Percentiles rank a stretch among this genome's conserved stretches.
Conservation (phyloP, 805 yeast genomes). For the Yamadazyma akitaensis region DNA sequence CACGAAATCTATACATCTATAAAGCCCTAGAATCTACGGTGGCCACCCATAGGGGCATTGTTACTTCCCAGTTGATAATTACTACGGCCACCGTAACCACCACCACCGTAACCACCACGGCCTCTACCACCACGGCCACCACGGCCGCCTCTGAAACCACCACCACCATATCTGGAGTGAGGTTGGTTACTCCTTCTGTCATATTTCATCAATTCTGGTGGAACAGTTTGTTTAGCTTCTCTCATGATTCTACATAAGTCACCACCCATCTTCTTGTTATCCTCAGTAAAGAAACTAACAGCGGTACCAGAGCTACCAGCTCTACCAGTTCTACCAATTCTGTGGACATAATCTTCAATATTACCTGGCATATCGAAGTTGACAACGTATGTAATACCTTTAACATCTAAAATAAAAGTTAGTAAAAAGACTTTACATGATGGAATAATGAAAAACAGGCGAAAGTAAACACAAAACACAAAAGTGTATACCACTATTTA, state of each 20-base stretch:
- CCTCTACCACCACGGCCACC: constrained; percentile 50
- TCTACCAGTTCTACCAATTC: constrained; percentile 99
- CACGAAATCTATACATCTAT: neutral
- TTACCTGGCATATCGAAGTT: constrained; percentile 98
- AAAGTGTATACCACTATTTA: neutral
- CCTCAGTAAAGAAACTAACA: constrained; percentile 87
- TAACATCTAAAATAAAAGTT: constrained; percentile 66
- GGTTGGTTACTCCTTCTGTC: constrained; percentile 64
- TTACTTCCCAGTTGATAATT: constrained; percentile 43
- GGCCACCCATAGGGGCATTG: constrained; percentile 43
- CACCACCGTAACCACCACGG: constrained; percentile 43
- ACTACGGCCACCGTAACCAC: constrained; percentile 34
- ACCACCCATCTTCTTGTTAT: constrained; percentile 82
- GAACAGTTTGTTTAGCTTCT: constrained; percentile 92
- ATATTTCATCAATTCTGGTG: constrained; percentile 72
- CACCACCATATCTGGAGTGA: constrained; percentile 47
- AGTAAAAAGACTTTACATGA: neutral
- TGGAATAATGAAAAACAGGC: constrained; percentile 3
- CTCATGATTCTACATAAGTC: constrained; percentile 84
- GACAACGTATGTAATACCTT: constrained; percentile 90
- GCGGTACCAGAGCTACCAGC: constrained; percentile 98
- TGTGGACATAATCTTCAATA: constrained; percentile 96
- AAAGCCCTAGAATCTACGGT: constrained; percentile 37
- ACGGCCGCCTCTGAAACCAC: constrained; percentile 52
- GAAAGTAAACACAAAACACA: constrained; percentile 5